phyloP scores from a whole-genome alignment of 1,139 yeast species.

The Saccharomycopsis hybrid region DNA sequence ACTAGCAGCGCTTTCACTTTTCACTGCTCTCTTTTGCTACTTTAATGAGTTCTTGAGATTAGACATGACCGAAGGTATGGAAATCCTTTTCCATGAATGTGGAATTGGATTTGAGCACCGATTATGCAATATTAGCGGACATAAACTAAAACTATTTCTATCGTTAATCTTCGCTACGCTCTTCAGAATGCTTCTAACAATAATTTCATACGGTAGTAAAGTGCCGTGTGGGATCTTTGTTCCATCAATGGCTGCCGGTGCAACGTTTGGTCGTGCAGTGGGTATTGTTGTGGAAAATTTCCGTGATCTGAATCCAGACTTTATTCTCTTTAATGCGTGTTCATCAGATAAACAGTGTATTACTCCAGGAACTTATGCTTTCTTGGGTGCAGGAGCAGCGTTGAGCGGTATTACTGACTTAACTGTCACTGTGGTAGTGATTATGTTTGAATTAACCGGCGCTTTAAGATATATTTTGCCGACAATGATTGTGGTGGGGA shows the following conservation, averaged over 20 bases:
- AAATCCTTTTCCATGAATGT: slow-evolving; percentile 81
- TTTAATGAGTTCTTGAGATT: slow-evolving; percentile 72
- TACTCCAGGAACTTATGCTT: slow-evolving; percentile 91
- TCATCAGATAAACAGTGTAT: slow-evolving; percentile 47
- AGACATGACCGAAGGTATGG: slow-evolving; percentile 97
- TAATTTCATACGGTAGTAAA: slow-evolving; percentile 83
- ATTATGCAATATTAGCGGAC: slow-evolving; percentile 43
- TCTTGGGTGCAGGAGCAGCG: slow-evolving; percentile 96
- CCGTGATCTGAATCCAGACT: slow-evolving; percentile 37
- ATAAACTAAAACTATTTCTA: slow-evolving; percentile 29
- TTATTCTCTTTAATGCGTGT: slow-evolving; percentile 41
- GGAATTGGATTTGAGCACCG: slow-evolving; percentile 39
- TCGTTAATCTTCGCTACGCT: slow-evolving; percentile 67
- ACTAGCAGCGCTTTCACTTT: slow-evolving; percentile 55
- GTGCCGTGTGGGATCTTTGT: slow-evolving; percentile 96
- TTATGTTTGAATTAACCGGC: slow-evolving; percentile 94
- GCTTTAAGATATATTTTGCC: slow-evolving; percentile 84
- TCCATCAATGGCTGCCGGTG: slow-evolving; percentile 96
- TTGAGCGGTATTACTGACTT: slow-evolving; percentile 89
- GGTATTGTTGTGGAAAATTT: slow-evolving; percentile 64
- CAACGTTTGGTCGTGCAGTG: slow-evolving; percentile 82
- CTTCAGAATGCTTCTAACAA: slow-evolving; percentile 63
- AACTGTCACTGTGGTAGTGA: slow-evolving; percentile 87
- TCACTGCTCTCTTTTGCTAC: slow-evolving; percentile 76
- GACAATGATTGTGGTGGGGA: slow-evolving; percentile 91